phyloP scores from a whole-genome alignment of 495 filamentous ascomycete genomes.

The Aspergillus carlsbadensis region DNA sequence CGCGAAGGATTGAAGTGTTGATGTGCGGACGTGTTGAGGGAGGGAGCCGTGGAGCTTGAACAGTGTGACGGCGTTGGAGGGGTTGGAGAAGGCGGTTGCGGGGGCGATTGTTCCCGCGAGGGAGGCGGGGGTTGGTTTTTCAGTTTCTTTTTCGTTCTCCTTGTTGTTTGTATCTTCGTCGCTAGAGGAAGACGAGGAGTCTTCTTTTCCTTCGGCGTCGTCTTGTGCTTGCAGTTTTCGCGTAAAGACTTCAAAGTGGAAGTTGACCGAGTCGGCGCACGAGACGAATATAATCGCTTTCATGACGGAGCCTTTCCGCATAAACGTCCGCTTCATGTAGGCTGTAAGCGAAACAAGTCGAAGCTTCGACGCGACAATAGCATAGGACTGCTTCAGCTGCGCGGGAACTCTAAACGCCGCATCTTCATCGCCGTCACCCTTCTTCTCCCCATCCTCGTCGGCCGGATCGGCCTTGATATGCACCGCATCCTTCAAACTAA shows the following conservation, averaged over 20 bases:
- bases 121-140: slow-evolving; percentile 26
- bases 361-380: slow-evolving; percentile 83
- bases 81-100: slow-evolving; percentile 48
- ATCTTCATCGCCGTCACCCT: slow-evolving; percentile 44
- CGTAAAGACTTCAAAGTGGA: slow-evolving; percentile 87
- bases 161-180: slow-evolving; percentile 11
- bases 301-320: slow-evolving; percentile 82
- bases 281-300: slow-evolving; percentile 96
- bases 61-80: slow-evolving; percentile 61
- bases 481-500: slow-evolving; percentile 88
- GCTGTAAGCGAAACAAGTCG: slow-evolving; percentile 84
- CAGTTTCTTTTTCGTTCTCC: slow-evolving; percentile 16
- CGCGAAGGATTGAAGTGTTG: slow-evolving; percentile 78
- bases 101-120: slow-evolving; percentile 49
- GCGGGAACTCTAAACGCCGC: slow-evolving; percentile 76
- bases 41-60: slow-evolving; percentile 94
- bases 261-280: slow-evolving; percentile 95
- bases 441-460: slow-evolving; percentile 38
- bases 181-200: slow-evolving; percentile 12
- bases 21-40: slow-evolving; percentile 77
- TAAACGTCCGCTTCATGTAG: slow-evolving; percentile 79
- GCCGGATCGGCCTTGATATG: slow-evolving; percentile 72
- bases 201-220: slow-evolving; percentile 25
- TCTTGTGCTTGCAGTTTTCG: slow-evolving; percentile 35
- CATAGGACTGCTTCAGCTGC: slow-evolving; percentile 88